Base-by-base conservation (phyloP, 306 rosid genomes). In the Delonix regia region DNA sequence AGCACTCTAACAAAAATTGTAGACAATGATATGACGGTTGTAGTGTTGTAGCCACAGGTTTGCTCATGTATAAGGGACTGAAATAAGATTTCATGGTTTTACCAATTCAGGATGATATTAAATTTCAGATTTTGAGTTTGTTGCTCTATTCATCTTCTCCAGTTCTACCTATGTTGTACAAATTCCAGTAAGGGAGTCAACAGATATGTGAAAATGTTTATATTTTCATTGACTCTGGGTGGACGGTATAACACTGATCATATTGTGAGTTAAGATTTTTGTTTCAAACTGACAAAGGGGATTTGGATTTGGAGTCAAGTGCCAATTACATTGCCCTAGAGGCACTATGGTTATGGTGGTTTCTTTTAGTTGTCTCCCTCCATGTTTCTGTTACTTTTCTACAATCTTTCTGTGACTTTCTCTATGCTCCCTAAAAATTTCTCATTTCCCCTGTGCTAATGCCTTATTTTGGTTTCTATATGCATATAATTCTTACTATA, bases 51-150 rank as follows among this genome's bases (percentile, higher is more conserved):
- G 60, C 38, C 66, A 60, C 56, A 61, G 36, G 30, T 61, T 60
- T 38, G 12, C 36, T 9, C n/a, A 27, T 68, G 38, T 36, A 22
- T 19, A 30, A 57, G 16, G 33, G 61, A 61, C 27, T 57, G 16
- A 19, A 68, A 55, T 39, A 55, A 73, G 51, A 57, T 59, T 65
- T 51, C 38, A 27, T 73, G 57, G 71, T 51, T 73, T 42, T 13
- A 39, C 61, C 47, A 47, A 59, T 68, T 68, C 59, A 83, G 71
- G 24, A 55, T 67, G 52, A 48, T 39, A 38, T 36, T 53, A 25
- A 7, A 5, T 68, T n/a, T 60, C 7, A 60, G 19, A 28, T 1
- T 60, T 28, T 28, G 1, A 63, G 49, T 71, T 61, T 60, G 57
- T 63, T 27, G 2, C 21, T 6, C 24, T 5, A 52, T 41, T 68